Base-by-base conservation (phyloP, 805 yeast genomes). In the Lachancea nothofagi region DNA sequence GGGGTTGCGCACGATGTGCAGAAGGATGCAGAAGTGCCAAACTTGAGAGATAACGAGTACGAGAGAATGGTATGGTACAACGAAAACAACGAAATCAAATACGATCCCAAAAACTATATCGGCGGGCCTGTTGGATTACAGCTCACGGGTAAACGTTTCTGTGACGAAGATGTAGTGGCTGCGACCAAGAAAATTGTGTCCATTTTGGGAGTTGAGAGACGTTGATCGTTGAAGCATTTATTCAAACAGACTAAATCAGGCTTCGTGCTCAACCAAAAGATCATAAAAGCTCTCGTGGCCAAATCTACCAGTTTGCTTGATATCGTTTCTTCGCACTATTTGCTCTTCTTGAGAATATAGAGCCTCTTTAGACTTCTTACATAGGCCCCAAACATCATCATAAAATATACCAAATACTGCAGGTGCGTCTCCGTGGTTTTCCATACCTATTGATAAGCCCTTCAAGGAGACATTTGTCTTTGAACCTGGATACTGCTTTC, bases 1-100 rank as follows among this genome's bases (percentile, higher is more conserved):
- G 77, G 83, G 7, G 61, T 78, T 47, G 65, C 58, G 47, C 83
- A 71, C 53, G 84, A 80, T 56, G 75, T 79, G 22, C 44, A 46
- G 5, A 45, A 71, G 28, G 88, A 80, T 55, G 31, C 45, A 10
- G 22, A 22, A 4, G 29, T 40, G 9, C 42, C 50, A 7, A 27
- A 34, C 18, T 41, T 54, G 25, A 45, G 43, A 19, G 24, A 36
- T 7, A 54, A 54, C 42, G 41, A 36, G n/a, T 53, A 45, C 33
- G 59, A 54, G 38, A 42, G 44, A 31, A 41, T 43, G 42, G 51
- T 47, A 1, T 54, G 59, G 59, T 46, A 38, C 36, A 40, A 49
- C 13, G 33, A 38, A 7, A 45, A 46, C 21, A 53, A 48, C 1
- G 34, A 43, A 5, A n/a, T 48, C 29, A 49, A 41, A 33, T 53